Base-by-base conservation (phyloP, 83 land plant species). In the Diphasiastrum complanatum region DNA sequence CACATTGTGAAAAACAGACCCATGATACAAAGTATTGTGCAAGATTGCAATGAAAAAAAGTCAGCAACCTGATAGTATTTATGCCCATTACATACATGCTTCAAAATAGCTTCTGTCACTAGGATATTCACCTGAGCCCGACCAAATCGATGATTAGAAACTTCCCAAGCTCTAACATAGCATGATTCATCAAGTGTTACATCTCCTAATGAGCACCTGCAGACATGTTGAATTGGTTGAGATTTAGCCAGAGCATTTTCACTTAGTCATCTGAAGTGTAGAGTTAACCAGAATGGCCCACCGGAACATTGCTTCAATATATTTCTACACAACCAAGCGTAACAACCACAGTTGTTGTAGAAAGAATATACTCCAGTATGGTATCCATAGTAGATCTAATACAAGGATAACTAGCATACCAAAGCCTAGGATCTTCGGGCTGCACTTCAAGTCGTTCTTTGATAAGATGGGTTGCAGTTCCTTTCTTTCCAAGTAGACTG, bases 121-220 rank as follows among this genome's bases (percentile, higher is more conserved):
- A 37, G 16, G 47, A 43, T 2, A 8, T n/a, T 50, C 29, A 88
- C 95, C 87, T 73, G 72, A 37, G 99, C 99, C 59, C 96, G 82
- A 24, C 85, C 84, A 64, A 82, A 93, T 31, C 66, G 83, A 61
- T 80, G 68, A 10, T 78, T 72, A 71, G 99, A 93, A 56, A 89
- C 96, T 63, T 83, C 89, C 69, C 93, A 65, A 26, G 99, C 96
- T 76, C 76, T 89, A 11, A 74, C 61, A 68, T 83, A 93, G 62
- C 78, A 79, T 2, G 74, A 73, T 65, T 93, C 99, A 51, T 75
- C 67, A 51, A 77, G 71, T 38, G 96, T 89, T 5, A 83, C 89
- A 78, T 93, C 96, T 59, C 99, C 99, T 45, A 93, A 40, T 43
- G 97, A 91, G 34, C 97, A 90, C 95, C 95, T 88, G 47, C 4